Evolutionary conservation across 129 eudicot species (phyloP), one percentile per base, ranked within the genome.

Genomic region (Tagetes erecta): DNA sequence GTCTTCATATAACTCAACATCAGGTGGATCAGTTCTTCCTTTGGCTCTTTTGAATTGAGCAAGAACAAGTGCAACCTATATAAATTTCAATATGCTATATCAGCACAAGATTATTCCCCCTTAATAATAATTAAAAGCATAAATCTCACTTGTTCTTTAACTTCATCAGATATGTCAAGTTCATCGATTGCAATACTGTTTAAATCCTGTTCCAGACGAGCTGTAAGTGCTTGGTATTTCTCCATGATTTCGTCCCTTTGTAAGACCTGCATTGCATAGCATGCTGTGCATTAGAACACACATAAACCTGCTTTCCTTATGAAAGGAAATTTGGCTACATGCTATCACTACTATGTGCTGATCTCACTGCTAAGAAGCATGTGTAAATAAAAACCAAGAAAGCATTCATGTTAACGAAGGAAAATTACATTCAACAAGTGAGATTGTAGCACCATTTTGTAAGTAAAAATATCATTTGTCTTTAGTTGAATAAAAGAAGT

Each of bases 131-230:
- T 63, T 64, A 63, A 49, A 74, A 47, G 41, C 71, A 73, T 66
- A 55, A 69, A 59, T 77, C 40, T 65, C 78, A 92, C 98, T 88
- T 94, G 97, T 77, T 94, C 98, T 79, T 90, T 89, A 64, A 94
- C 92, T 87, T 94, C 98, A 65, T 90, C 97, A 12, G 98, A 90
- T 68, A 94, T 90, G 77, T 90, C 96, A 77, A 94, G 91, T 47
- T 86, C 82, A 37, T 90, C 93, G 35, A 68, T 66, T 40, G 85
- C 77, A 78, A 86, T 72, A 49, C 81, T 80, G 57, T 78, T 78
- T 38, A 94, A 75, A 80, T 96, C 91, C 74, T 80, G 91, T 77
- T 94, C 97, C 84, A 94, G 82, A 20, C 78, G 76, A 69, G 83
- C 81, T 10, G 96, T 86, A 45, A 94, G 89, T 82, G 83, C 91